phyloP scores from a whole-genome alignment of 805 yeast species.

The Isabelozyma heimii region DNA sequence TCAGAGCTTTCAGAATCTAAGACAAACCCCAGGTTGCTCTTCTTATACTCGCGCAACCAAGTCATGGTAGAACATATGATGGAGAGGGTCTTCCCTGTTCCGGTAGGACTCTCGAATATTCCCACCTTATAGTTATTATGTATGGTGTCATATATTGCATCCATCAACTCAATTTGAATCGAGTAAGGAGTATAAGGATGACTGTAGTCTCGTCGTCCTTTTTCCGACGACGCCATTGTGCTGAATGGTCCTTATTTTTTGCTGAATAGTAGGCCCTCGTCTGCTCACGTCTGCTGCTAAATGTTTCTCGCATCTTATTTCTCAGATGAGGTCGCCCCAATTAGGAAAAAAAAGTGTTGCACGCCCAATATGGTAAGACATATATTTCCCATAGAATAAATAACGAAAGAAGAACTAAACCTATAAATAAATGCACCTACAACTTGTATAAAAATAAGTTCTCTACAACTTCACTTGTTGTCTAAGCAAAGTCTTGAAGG shows the following conservation, averaged over 20 bases:
- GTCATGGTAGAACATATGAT: conserved; percentile 81
- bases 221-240: not conserved
- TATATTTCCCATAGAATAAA: not conserved
- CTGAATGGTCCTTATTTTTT: too few relatives aligned
- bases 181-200: conserved; percentile 84
- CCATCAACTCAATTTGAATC: conserved; percentile 78
- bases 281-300: too few relatives aligned
- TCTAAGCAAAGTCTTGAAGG: conserved; percentile 7
- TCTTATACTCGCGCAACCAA: conserved; percentile 65
- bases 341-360: not conserved
- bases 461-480: not conserved
- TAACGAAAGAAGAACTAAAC: conserved; percentile 1
- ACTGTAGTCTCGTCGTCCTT: conserved; percentile 30
- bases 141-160: conserved; percentile 63
- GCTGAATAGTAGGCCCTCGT: too few relatives aligned
- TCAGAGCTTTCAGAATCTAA: conserved; percentile 28
- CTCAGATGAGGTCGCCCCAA: too few relatives aligned
- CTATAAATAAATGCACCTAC: not conserved
- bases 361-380: not conserved
- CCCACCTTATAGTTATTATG: conserved; percentile 61
- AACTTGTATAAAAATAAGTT: too few relatives aligned
- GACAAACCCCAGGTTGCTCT: not conserved
- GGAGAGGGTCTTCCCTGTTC: conserved; percentile 89
- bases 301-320: too few relatives aligned
- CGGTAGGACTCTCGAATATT: conserved; percentile 90